phyloP scores from a whole-genome alignment of 139 green algal species.

The Chlamydomonas schloesseri region DNA sequence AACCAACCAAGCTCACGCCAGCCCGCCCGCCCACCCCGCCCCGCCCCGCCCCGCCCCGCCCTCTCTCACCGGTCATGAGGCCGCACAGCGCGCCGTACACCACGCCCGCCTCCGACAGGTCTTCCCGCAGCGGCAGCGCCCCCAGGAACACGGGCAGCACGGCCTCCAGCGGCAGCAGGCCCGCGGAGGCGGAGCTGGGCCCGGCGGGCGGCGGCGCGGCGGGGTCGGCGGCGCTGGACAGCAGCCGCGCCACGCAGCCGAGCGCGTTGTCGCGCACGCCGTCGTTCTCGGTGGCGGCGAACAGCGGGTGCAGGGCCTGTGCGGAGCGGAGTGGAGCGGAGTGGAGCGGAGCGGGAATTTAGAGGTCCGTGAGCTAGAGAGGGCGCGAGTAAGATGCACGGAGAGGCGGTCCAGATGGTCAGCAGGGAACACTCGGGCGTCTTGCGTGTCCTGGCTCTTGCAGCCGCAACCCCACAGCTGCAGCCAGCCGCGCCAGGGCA shows the following conservation, averaged over 20 bases:
- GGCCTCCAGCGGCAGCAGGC: constrained; percentile 35
- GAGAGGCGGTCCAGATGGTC: no score
- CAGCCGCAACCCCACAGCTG: no score
- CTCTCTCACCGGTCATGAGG: constrained; percentile 37
- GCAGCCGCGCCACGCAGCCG: constrained; percentile 75
- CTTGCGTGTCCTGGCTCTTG: no score
- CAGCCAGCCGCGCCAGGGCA: no score
- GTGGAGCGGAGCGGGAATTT: background rate
- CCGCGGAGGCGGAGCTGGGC: background rate
- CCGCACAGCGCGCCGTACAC: constrained; percentile 52
- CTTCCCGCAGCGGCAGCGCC: constrained; percentile 69
- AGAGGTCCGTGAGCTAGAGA: no score
- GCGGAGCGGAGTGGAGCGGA: background rate
- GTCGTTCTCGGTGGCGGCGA: constrained; percentile 54
- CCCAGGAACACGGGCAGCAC: constrained; percentile 72
- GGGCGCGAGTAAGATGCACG: no score
- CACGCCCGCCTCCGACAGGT: constrained; percentile 53
- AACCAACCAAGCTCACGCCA: no score
- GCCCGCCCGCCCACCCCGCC: no score
- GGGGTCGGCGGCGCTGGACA: constrained; percentile 40
- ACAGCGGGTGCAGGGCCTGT: constrained; percentile 77
- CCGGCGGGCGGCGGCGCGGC: background rate
- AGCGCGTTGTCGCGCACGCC: constrained; percentile 80
- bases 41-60: no score
- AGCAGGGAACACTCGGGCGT: no score